phyloP scores from a whole-genome alignment of 2,329 filamentous ascomycete genomes.

The Fusarium beomiforme region DNA sequence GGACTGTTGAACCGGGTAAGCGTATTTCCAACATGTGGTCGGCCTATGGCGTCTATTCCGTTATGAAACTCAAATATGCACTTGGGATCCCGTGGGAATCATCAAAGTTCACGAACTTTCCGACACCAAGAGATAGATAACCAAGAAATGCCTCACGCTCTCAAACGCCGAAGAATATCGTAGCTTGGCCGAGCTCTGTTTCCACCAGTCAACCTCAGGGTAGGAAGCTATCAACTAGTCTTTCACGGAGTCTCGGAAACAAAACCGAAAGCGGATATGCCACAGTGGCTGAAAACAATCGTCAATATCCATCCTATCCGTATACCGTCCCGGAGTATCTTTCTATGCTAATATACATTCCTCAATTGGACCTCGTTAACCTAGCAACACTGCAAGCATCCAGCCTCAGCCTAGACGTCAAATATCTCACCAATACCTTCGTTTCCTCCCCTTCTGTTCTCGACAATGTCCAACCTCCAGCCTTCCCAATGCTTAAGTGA shows the following conservation, averaged over 20 bases:
- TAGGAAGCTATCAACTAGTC: neutral
- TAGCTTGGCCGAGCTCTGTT: neutral
- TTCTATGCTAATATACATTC: slow-evolving; percentile 24
- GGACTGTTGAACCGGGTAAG: neutral
- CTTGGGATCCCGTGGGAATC: neutral
- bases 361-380: neutral
- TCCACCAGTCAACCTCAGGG: neutral
- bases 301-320: slow-evolving; percentile 1
- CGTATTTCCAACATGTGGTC: neutral
- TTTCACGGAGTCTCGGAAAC: neutral
- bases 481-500: slow-evolving; percentile 73
- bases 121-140: neutral
- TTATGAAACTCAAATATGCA: neutral
- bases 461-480: slow-evolving; percentile 73
- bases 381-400: neutral
- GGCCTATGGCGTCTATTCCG: neutral
- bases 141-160: neutral
- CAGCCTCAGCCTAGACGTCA: slow-evolving; percentile 58
- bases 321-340: neutral
- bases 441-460: slow-evolving; percentile 64
- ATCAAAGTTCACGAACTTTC: neutral
- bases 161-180: neutral
- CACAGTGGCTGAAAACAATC: neutral
- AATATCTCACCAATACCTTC: slow-evolving; percentile 72
- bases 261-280: neutral